Base-by-base conservation (phyloP, 345 rosid species). In the Linum trigynum region DNA sequence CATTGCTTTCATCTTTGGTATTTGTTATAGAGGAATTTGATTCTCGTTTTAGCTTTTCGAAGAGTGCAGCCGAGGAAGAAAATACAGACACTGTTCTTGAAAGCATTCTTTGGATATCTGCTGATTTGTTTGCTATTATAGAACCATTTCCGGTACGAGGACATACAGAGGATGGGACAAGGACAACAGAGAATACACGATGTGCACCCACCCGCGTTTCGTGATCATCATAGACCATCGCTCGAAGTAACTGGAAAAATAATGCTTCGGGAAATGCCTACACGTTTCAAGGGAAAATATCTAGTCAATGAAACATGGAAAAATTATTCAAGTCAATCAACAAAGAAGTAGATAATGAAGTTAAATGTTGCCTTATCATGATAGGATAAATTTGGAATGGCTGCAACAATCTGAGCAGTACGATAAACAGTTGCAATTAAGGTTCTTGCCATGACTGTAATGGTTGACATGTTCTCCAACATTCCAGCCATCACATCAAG, bases 401-500 rank as follows among this genome's bases (percentile, higher is more conserved):
- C 84, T 69, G 91, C 85, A 63, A 81, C 83, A 38, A 88, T 85
- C 45, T 85, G 91, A 66, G 87, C 95, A 6, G 95, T 81, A 7
- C 86, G 82, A 35, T 79, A 87, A 67, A 88, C 81, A 50, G 86
- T 81, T 0, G 88, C 77, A 38, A 83, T 79, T 70, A 83, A 60
- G 12, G 85, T 87, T 74, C 87, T 82, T 55, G 86, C 78, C 87
- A 87, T 83, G 61, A 83, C 83, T 60, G 84, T 68, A 69, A 84
- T 84, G 62, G 69, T 82, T 74, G 95, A 79, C 76, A 85, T 80
- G 76, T 85, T 88, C 85, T 88, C 95, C 66, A 88, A 69, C 89
- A 85, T 85, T 55, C 82, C 84, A 75, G 95, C 95, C 95, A 88
- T 85, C 65, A 81, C 78, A 71, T 88, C 95, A 72, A 82, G 87